These are phyloP conservation scores for Fusarium sterilihyphosum DNA, from an alignment of 2,329 filamentous ascomycete genomes.

Conservation along the genomic window DNA sequence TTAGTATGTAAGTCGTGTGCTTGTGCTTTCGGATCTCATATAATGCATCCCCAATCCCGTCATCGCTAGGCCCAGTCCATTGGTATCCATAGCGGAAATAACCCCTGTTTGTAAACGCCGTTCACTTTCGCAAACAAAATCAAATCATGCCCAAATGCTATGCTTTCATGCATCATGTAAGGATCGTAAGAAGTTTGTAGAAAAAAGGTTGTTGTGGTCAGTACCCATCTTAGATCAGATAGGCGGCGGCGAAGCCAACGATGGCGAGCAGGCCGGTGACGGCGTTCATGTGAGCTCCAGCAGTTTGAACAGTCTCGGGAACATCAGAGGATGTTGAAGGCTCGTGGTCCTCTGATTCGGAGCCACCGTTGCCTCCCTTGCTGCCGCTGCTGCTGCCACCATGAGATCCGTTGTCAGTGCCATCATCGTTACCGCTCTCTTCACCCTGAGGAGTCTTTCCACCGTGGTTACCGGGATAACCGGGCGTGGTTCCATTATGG, in stretches of 20 bases:
- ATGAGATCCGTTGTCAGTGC: conserved; percentile 2
- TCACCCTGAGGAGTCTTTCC: conserved; percentile 31
- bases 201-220: not conserved
- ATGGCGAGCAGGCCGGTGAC: conserved; percentile 50
- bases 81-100: conserved; percentile 23
- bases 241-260: conserved; percentile 52
- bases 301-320: conserved; percentile 37
- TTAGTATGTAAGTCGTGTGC: conserved; percentile 37
- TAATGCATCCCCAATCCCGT: conserved; percentile 25
- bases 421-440: conserved; percentile 6
- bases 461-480: conserved; percentile 23
- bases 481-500: conserved; percentile 29
- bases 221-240: conserved; percentile 51
- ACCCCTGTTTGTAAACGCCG: conserved; percentile 28
- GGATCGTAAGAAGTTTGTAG: conserved; percentile 35
- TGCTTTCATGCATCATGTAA: conserved; percentile 38
- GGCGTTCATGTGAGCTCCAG: conserved; percentile 45
- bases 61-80: conserved; percentile 28
- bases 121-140: conserved; percentile 34
- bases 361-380: conserved; percentile 5
- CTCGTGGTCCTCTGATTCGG: conserved; percentile 14
- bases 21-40: conserved; percentile 31
- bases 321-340: conserved; percentile 24
- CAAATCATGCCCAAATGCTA: conserved; percentile 27
- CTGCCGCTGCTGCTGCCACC: not conserved